Evolutionary conservation across 2,329 filamentous ascomycete species (phyloP).

Genomic region (Paracorniculantispora psalliotae): DNA sequence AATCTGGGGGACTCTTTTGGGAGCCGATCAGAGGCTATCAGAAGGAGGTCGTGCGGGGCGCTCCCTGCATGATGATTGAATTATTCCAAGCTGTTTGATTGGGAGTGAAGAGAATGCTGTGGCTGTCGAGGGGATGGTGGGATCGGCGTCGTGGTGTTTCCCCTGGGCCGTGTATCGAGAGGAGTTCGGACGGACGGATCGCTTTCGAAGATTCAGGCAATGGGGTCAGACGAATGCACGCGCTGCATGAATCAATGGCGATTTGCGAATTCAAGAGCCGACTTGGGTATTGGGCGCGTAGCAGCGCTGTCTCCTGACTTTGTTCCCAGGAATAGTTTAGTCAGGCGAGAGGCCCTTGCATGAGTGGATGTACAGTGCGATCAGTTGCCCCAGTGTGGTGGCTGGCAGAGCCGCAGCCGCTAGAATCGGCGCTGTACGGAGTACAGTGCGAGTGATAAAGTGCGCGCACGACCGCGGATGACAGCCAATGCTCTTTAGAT

Average conservation of each 20-base stretch:
- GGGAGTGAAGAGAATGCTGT: neutral
- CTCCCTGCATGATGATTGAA: slow-evolving; percentile 7
- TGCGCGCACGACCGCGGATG: neutral
- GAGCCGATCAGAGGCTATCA: slow-evolving; percentile 7
- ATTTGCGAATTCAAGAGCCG: neutral
- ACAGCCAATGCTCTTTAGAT: neutral
- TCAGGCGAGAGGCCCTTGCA: slow-evolving; percentile 4
- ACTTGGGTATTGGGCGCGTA: neutral
- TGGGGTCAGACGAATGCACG: neutral
- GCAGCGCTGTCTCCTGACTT: neutral
- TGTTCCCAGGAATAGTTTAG: neutral
- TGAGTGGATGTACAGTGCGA: slow-evolving; percentile 10
- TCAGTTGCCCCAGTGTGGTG: neutral
- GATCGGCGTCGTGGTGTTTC: slow-evolving; percentile 3
- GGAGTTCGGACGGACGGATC: neutral
- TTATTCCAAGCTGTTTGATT: neutral
- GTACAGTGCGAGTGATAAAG: slow-evolving; percentile 1
- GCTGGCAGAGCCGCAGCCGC: neutral
- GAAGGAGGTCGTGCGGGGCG: neutral
- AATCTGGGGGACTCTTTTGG: neutral
- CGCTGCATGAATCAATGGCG: neutral
- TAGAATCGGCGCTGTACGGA: neutral
- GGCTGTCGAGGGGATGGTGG: neutral
- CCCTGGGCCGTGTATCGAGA: neutral
- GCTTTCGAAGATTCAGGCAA: neutral